Percentiles rank a stretch among this genome's conserved stretches.
These are phyloP conservation scores for Clonostachys solani DNA, from an alignment of 2,329 filamentous ascomycete genomes.

Conservation along the genomic window DNA sequence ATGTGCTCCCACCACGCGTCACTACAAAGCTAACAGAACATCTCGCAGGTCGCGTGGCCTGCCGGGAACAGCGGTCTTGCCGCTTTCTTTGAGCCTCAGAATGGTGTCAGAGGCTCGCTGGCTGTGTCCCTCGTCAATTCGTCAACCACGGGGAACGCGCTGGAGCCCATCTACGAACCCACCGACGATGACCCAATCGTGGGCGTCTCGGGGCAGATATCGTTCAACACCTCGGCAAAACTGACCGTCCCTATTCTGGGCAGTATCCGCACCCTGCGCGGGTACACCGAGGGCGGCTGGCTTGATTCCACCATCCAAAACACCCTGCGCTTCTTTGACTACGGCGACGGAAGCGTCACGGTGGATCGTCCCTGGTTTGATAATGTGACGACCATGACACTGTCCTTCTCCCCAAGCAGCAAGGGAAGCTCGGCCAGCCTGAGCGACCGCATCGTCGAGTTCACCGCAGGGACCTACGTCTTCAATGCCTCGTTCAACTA, in stretches of 20 bases:
- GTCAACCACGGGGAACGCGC: slow-evolving; percentile 29
- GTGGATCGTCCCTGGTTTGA: slow-evolving; percentile 57
- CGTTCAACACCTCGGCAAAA: slow-evolving; percentile 52
- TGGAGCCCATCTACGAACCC: slow-evolving; percentile 38
- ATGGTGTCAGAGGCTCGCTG: slow-evolving; percentile 48
- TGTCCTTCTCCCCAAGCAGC: slow-evolving; percentile 38
- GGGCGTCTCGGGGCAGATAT: slow-evolving; percentile 47
- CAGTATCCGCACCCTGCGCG: slow-evolving; percentile 58
- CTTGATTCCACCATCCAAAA: slow-evolving; percentile 50
- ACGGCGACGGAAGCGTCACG: slow-evolving; percentile 34
- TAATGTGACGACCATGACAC: slow-evolving; percentile 50
- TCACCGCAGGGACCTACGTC: slow-evolving; percentile 48
- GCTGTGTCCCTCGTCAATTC: slow-evolving; percentile 47
- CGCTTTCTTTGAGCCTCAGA: slow-evolving; percentile 50
- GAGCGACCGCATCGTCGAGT: slow-evolving; percentile 33
- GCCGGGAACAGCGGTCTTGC: slow-evolving; percentile 59
- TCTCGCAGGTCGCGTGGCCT: slow-evolving; percentile 50
- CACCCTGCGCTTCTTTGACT: slow-evolving; percentile 35
- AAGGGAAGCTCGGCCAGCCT: slow-evolving; percentile 25
- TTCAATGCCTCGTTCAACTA: slow-evolving; percentile 60
- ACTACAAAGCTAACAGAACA: neutral
- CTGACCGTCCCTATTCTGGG: slow-evolving; percentile 55
- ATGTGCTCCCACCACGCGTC: neutral
- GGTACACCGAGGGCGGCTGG: slow-evolving; percentile 55
- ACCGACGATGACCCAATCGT: slow-evolving; percentile 32